These are phyloP conservation scores for Penicillium sp. DNA, from an alignment of 2,329 filamentous ascomycete genomes.

Conservation along the genomic window DNA sequence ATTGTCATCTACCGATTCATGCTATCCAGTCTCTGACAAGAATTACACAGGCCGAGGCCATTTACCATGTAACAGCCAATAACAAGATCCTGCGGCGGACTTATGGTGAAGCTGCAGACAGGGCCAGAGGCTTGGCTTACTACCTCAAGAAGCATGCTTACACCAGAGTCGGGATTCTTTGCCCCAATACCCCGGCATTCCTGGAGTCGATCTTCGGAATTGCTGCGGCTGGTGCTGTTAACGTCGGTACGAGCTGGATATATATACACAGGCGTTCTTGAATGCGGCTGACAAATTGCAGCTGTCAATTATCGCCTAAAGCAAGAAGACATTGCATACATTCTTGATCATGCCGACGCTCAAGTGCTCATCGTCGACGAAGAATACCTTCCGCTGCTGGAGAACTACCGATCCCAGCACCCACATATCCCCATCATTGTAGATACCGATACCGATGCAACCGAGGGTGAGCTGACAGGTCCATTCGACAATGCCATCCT, in stretches of 20 bases:
- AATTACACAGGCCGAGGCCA: slow-evolving; percentile 65
- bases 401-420: slow-evolving; percentile 62
- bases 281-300: slow-evolving; percentile 16
- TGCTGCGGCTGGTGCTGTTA: slow-evolving; percentile 75
- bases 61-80: slow-evolving; percentile 83
- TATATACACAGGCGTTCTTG: slow-evolving; percentile 34
- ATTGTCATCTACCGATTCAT: background rate
- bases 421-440: slow-evolving; percentile 71
- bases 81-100: slow-evolving; percentile 71
- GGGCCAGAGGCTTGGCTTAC: slow-evolving; percentile 84
- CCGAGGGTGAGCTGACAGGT: slow-evolving; percentile 71
- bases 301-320: slow-evolving; percentile 75
- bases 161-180: slow-evolving; percentile 79
- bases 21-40: background rate
- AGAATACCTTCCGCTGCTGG: slow-evolving; percentile 74
- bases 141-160: slow-evolving; percentile 74
- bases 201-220: slow-evolving; percentile 88
- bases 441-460: slow-evolving; percentile 81
- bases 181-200: slow-evolving; percentile 92
- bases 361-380: slow-evolving; percentile 84
- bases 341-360: slow-evolving; percentile 83
- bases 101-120: slow-evolving; percentile 81
- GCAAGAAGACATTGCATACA: slow-evolving; percentile 83
- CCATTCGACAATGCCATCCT: slow-evolving; percentile 81
- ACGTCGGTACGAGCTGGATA: slow-evolving; percentile 56